phyloP scores from a whole-genome alignment of 148 eudicot species.

The Dysphania ambrosioides region DNA sequence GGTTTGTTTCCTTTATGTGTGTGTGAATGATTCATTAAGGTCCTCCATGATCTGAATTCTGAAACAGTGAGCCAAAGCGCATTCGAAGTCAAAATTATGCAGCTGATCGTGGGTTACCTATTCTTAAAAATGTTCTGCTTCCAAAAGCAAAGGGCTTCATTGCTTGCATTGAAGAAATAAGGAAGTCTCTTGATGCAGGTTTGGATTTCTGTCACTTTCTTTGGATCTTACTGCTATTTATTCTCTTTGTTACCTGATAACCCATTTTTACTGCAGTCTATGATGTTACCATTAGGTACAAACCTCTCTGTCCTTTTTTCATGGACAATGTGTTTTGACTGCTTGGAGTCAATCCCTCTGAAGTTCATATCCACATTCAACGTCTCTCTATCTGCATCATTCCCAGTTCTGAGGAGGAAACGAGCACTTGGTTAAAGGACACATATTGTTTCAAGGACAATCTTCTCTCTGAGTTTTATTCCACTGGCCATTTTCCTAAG shows the following conservation, averaged over 20 bases:
- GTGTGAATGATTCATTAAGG: neutral
- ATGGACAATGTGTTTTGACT: slow-evolving; percentile 86
- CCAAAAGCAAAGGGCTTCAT: slow-evolving; percentile 82
- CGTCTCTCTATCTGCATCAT: slow-evolving; percentile 48
- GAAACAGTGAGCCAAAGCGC: slow-evolving; percentile 74
- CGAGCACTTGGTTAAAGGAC: slow-evolving; percentile 59
- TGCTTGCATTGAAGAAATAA: slow-evolving; percentile 61
- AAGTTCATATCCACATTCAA: slow-evolving; percentile 82
- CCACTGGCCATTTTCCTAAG: slow-evolving; percentile 67
- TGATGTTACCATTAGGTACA: slow-evolving; percentile 86
- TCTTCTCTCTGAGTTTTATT: slow-evolving; percentile 58
- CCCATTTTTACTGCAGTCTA: slow-evolving; percentile 51
- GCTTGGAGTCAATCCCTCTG: slow-evolving; percentile 77
- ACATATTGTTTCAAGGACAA: slow-evolving; percentile 64
- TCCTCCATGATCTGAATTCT: slow-evolving; percentile 1
- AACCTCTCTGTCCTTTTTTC: slow-evolving; percentile 68
- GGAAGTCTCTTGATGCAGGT: slow-evolving; percentile 85
- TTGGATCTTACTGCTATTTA: neutral
- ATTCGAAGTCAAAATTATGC: slow-evolving; percentile 71
- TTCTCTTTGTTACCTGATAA: neutral
- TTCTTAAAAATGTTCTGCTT: slow-evolving; percentile 75
- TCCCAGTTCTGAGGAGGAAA: slow-evolving; percentile 59
- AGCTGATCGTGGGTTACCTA: slow-evolving; percentile 69
- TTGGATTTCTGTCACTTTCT: neutral
- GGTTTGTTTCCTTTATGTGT: too few relatives aligned